Percentiles rank a stretch among this genome's conserved stretches.
These are phyloP conservation scores for Coemansia sp. DNA, from an alignment of 192 early-diverging fungal species.

Conservation along the genomic window DNA sequence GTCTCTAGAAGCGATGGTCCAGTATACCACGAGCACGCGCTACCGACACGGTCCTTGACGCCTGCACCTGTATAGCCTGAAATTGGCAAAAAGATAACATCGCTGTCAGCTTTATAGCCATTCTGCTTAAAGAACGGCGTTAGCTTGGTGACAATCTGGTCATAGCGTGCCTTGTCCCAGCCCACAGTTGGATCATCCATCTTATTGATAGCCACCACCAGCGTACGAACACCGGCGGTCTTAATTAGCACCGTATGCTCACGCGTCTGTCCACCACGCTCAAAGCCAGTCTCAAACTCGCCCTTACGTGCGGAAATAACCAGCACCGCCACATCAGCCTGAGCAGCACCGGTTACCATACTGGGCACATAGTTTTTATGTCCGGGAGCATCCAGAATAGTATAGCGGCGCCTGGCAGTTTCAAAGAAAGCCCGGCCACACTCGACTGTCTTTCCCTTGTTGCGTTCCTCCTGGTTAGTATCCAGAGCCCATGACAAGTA, in stretches of 20 bases:
- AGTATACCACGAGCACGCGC: constrained; percentile 68
- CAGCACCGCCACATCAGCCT: constrained; percentile 93
- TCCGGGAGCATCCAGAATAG: constrained; percentile 97
- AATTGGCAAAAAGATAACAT: constrained; percentile 87
- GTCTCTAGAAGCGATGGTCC: constrained; percentile 89
- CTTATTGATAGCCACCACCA: constrained; percentile 97
- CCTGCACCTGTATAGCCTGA: constrained; percentile 97
- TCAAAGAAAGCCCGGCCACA: constrained; percentile 98
- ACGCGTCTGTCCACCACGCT: constrained; percentile 96
- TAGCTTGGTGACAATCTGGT: constrained; percentile 83
- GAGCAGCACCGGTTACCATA: constrained; percentile 96
- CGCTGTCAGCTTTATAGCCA: constrained; percentile 84
- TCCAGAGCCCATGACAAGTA: constrained; percentile 99
- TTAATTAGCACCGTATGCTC: constrained; percentile 97
- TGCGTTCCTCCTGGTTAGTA: constrained; percentile 93
- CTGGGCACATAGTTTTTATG: constrained; percentile 98
- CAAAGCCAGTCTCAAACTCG: constrained; percentile 99
- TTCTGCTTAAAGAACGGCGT: constrained; percentile 87
- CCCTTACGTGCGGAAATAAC: constrained; percentile 97
- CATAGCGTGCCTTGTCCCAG: constrained; percentile 91
- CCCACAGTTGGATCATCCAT: constrained; percentile 98
- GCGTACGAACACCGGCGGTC: constrained; percentile 90
- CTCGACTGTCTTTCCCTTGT: constrained; percentile 99
- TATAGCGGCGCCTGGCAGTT: constrained; percentile 91
- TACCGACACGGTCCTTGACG: constrained; percentile 79